Conservation (phyloP, 2,329 filamentous ascomycete genomes). For the Tolypocladium tropicale region DNA sequence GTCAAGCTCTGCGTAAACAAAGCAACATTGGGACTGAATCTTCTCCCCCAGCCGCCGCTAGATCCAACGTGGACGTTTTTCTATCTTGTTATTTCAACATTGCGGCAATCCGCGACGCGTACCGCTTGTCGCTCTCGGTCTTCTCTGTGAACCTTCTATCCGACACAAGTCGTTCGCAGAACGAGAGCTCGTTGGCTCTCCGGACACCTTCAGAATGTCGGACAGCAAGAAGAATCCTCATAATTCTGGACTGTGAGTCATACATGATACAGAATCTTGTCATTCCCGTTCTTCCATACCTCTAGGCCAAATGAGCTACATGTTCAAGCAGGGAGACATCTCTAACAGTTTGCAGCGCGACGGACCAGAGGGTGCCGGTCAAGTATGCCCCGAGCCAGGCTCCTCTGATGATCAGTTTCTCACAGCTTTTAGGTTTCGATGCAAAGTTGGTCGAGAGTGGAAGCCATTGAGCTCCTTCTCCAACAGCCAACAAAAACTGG, state of each 20-base stretch:
- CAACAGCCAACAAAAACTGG: slow-evolving; percentile 17
- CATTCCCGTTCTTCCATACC: not conserved
- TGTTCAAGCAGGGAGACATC: no score
- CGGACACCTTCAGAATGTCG: not conserved
- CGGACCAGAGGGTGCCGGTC: not conserved
- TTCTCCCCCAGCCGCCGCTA: no score
- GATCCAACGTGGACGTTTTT: no score
- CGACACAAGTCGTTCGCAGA: no score
- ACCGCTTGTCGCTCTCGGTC: no score
- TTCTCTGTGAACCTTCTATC: no score
- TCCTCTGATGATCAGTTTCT: not conserved
- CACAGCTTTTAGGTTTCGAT: slow-evolving; percentile 17
- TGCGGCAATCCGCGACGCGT: no score
- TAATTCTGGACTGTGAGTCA: not conserved
- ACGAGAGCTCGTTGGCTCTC: no score
- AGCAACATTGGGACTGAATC: no score
- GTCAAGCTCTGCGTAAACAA: no score
- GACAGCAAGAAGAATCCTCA: not conserved
- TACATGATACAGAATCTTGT: not conserved
- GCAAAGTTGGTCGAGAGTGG: slow-evolving; percentile 26
- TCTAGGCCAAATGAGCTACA: not conserved
- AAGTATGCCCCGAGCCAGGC: not conserved
- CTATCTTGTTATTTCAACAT: no score
- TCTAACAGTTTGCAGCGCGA: not conserved
- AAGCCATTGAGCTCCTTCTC: slow-evolving; percentile 21